Conservation (phyloP, 768 basidiomycete genomes). For the Mycena pura region DNA sequence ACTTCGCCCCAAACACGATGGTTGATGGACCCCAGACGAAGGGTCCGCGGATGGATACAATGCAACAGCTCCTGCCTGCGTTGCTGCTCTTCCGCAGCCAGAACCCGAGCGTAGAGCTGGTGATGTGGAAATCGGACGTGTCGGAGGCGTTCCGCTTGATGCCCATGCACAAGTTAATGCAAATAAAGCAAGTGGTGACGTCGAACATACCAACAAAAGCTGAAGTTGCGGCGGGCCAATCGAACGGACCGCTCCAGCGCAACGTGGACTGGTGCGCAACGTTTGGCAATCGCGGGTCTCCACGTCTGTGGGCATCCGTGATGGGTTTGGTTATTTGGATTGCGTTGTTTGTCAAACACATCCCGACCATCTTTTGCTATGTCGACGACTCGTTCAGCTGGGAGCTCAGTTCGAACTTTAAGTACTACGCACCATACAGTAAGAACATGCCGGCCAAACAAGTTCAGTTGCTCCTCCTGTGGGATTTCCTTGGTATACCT, state of each 20-base stretch:
- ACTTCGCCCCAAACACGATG: slow-evolving; percentile 36
- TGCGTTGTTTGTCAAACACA: slow-evolving; percentile 20
- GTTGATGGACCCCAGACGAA: slow-evolving; percentile 16
- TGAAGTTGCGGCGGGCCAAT: not conserved
- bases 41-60: slow-evolving; percentile 31
- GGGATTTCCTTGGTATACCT: slow-evolving; percentile 34
- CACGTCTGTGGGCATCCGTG: too few species aligned
- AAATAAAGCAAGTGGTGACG: slow-evolving; percentile 36
- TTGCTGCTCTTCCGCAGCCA: slow-evolving; percentile 20
- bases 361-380: slow-evolving; percentile 29
- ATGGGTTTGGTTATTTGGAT: slow-evolving; percentile 39
- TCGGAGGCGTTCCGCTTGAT: slow-evolving; percentile 29
- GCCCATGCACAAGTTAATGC: slow-evolving; percentile 33
- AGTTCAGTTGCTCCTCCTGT: slow-evolving; percentile 30
- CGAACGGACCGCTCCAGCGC: not conserved
- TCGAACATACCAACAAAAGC: slow-evolving; percentile 10
- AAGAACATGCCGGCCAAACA: slow-evolving; percentile 30
- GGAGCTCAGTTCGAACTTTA: slow-evolving; percentile 16
- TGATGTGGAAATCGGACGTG: slow-evolving; percentile 36
- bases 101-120: not conserved
- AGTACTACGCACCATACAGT: slow-evolving; percentile 30
- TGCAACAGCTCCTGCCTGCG: slow-evolving; percentile 29
- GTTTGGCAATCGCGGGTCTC: slow-evolving; percentile 32
- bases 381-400: slow-evolving; percentile 36
- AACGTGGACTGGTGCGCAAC: slow-evolving; percentile 32